Conservation (phyloP, 306 rosid genomes). For the Fragaria nilgerrensis region DNA sequence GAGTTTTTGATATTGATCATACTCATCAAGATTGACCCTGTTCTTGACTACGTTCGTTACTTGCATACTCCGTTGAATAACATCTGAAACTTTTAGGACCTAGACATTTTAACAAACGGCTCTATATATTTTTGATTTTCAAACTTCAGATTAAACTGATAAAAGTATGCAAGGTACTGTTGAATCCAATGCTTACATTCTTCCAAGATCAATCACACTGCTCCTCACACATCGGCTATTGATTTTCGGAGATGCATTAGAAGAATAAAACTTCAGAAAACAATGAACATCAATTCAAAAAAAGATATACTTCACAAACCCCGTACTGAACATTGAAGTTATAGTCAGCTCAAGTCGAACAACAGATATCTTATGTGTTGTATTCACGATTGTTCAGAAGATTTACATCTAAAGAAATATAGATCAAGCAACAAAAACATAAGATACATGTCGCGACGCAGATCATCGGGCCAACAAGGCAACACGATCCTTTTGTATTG, state of each 20-base stretch:
- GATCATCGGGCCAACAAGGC: conserved; percentile 66
- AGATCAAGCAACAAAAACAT: neutral
- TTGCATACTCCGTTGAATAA: neutral
- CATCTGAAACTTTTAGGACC: neutral
- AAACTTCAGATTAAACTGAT: too few species aligned
- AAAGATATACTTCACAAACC: neutral
- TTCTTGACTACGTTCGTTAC: neutral
- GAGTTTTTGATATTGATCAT: neutral
- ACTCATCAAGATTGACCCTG: neutral
- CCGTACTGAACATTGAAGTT: neutral
- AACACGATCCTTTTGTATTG: conserved; percentile 84
- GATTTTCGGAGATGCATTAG: neutral
- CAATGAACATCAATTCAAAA: neutral
- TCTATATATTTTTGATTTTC: neutral
- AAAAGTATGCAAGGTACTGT: neutral
- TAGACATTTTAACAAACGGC: neutral
- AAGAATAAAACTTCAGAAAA: neutral
- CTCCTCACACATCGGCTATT: neutral
- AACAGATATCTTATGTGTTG: neutral
- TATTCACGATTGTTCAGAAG: conserved; percentile 2
- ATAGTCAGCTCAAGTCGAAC: neutral
- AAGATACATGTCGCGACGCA: neutral
- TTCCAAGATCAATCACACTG: neutral
- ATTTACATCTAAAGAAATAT: neutral
- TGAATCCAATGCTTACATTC: neutral